Base-by-base conservation (phyloP, 2,329 filamentous ascomycete species). In the Coleophoma cylindrospora region DNA sequence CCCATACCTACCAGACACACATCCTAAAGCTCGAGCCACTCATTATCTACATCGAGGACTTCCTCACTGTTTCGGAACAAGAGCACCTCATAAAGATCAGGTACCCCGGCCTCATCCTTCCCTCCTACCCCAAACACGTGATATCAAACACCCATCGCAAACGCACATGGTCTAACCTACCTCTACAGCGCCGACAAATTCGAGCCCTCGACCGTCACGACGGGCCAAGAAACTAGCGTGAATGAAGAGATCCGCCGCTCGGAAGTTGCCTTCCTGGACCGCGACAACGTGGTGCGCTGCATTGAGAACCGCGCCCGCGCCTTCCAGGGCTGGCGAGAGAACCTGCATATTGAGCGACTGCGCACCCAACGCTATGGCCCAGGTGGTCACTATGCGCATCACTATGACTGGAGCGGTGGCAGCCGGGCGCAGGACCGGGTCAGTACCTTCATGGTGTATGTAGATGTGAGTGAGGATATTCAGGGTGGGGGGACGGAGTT, bases 401-500 rank as follows among this genome's bases (percentile, higher is more conserved):
- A 83, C 56, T 84, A 76, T 60, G 81, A 84, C 64, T 83, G 79
- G 78, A 68, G 65, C 40, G 72, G 71, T 6, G 66, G 68, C 0
- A 61, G 56, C 40, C 64, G 63, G 46, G 69, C 63, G 50, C 60
- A 48, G 4, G 72, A 71, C 34, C 67, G 81, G 0, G 64, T 79
- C 6, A 80, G 74, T 49, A 80, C 74, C 3, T 84, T 84, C 58
- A 83, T 84, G 79, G 80, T 84, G 1, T 84, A 83, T 58, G 62
- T 84, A 0, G 65, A 68, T 9, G 74, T 65, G 67, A 32, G 12
- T n/a, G 41, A 14, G 8, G 47, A 76, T 43, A 79, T 77, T 54
- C 69, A 68, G 14, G 81, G 81, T 1, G 81, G 81, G 2, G 81
- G 80, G 3, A 84, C 81, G 19, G 74, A 82, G 57, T 84, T 84